Evolutionary conservation across 140 eudicot species (phyloP).

Genomic region (Senecio squalidus): DNA sequence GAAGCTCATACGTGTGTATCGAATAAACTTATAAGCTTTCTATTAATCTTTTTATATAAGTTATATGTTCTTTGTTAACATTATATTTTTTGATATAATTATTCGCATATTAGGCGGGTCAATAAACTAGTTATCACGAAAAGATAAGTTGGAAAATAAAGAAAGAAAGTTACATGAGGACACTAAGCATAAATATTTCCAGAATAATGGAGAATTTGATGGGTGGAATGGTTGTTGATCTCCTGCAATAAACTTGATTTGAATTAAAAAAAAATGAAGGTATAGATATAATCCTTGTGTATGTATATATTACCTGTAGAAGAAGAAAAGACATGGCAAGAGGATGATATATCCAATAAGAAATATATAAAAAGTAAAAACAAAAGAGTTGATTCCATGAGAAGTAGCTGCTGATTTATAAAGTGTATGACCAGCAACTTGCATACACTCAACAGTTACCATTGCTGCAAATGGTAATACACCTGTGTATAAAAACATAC

Average conservation of each 20-base stretch:
- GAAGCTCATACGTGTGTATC: no score
- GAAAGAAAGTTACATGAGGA: conserved; percentile 24
- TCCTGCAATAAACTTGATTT: conserved; percentile 10
- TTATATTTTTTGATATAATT: no score
- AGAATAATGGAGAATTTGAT: conserved; percentile 21
- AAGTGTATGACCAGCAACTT: conserved; percentile 34
- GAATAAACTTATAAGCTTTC: no score
- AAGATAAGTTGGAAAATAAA: no score
- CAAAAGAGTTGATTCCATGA: conserved; percentile 28
- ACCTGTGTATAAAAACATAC: conserved; percentile 24
- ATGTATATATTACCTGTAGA: no score
- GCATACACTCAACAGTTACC: conserved; percentile 26
- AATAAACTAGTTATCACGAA: no score
- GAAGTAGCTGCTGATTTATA: conserved; percentile 28
- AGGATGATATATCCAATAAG: conserved; percentile 26
- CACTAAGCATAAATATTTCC: conserved; percentile 24
- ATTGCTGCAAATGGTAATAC: conserved; percentile 32
- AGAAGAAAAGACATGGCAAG: conserved; percentile 26
- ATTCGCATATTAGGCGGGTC: no score
- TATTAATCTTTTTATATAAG: no score
- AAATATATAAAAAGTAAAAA: conserved; percentile 30
- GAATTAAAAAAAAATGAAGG: neutral
- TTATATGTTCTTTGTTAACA: no score
- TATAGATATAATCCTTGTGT: conserved; percentile 13
- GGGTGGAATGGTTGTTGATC: conserved; percentile 33